A percentile compares a stretch with the other conserved stretches of the same genome.
Conservation (phyloP, 805 yeast genomes). For the Ogataea thermomethanolica region DNA sequence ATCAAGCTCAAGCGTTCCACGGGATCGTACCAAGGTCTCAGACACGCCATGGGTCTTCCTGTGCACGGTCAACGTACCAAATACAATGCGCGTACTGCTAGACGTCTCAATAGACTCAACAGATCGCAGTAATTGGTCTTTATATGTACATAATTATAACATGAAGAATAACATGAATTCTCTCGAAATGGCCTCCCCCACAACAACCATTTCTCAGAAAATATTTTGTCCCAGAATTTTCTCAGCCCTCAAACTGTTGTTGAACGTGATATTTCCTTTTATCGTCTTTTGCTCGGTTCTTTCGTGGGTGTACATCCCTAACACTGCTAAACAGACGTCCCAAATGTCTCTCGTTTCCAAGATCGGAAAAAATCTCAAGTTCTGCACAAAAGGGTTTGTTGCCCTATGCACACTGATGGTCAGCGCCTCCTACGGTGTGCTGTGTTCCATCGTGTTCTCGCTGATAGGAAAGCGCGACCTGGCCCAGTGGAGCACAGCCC, state of each 20-base stretch:
- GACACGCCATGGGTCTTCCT: conserved; percentile 83
- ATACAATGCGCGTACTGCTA: conserved; percentile 88
- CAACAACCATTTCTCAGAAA: neutral
- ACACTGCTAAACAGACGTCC: conserved; percentile 8
- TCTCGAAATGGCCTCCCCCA: neutral
- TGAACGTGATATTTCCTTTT: conserved; percentile 7
- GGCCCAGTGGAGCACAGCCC: conserved; percentile 87
- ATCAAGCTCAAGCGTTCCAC: conserved; percentile 74
- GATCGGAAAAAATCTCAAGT: conserved; percentile 40
- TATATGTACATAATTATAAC: neutral
- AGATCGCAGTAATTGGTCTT: conserved; percentile 33
- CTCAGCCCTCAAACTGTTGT: conserved; percentile 12
- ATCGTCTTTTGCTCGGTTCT: conserved; percentile 10
- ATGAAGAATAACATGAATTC: too few relatives aligned
- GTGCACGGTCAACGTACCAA: conserved; percentile 90
- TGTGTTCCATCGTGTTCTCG: conserved; percentile 66
- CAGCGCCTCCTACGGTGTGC: conserved; percentile 72
- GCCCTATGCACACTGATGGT: conserved; percentile 52
- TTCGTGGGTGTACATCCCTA: conserved; percentile 17
- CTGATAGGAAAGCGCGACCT: conserved; percentile 71
- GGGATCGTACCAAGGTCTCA: conserved; percentile 82
- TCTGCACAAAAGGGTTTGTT: conserved; percentile 51
- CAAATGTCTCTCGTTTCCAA: conserved; percentile 15
- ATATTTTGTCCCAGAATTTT: conserved; percentile 5
- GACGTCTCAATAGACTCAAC: conserved; percentile 73